phyloP scores from a whole-genome alignment of 2,329 filamentous ascomycete genomes.

The Colletotrichum costaricense region DNA sequence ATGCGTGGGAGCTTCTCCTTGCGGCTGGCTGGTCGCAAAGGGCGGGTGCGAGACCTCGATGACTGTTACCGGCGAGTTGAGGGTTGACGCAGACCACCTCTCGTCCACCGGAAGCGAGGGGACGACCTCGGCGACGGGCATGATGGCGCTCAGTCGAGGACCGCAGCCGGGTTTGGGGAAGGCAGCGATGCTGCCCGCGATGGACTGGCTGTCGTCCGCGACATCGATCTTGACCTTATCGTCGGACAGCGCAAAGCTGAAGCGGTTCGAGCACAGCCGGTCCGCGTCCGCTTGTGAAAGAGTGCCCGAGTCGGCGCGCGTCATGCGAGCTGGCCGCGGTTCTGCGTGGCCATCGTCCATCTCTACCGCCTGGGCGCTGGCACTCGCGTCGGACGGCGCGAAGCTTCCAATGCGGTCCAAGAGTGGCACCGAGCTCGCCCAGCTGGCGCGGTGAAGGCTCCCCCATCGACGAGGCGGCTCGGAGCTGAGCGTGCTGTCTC shows the following conservation, averaged over 20 bases:
- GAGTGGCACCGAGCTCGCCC: conserved; percentile 36
- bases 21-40: background rate
- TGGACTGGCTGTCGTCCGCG: conserved; percentile 12
- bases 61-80: conserved; percentile 24
- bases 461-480: conserved; percentile 32
- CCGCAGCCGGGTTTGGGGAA: conserved; percentile 15
- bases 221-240: background rate
- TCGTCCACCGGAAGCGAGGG: conserved; percentile 34
- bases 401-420: conserved; percentile 36
- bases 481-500: conserved; percentile 28
- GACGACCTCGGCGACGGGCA: conserved; percentile 52
- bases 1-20: background rate
- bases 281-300: conserved; percentile 31
- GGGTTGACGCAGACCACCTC: conserved; percentile 34
- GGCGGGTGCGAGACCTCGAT: conserved; percentile 14
- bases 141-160: conserved; percentile 49
- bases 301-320: conserved; percentile 33
- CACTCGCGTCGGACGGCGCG: conserved; percentile 25
- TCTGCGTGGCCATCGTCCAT: background rate
- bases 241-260: conserved; percentile 7
- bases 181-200: conserved; percentile 21
- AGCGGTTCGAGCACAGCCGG: conserved; percentile 20
- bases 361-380: background rate
- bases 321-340: background rate
- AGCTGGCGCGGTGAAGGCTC: conserved; percentile 33